Evolutionary conservation across 495 filamentous ascomycete species (phyloP).

Genomic region (Hypoxylon subgilvum): DNA sequence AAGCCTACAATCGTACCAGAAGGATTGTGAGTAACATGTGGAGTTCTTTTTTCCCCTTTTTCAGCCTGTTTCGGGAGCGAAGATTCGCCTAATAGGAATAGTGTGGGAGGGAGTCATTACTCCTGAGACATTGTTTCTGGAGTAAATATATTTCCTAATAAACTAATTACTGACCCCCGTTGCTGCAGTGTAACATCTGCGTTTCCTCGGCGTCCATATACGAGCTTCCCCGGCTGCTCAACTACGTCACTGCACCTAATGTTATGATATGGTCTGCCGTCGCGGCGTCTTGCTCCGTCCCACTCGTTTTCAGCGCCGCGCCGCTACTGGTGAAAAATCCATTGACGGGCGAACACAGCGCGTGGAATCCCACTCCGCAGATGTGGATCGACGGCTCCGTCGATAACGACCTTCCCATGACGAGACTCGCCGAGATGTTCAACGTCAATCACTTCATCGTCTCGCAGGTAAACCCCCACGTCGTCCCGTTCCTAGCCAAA

Average conservation of each 20-base stretch:
- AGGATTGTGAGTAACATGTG: too few relatives aligned
- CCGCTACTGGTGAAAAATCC: constrained; percentile 85
- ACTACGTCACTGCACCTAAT: constrained; percentile 91
- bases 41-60: too few relatives aligned
- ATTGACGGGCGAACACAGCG: constrained; percentile 73
- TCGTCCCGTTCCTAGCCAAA: constrained; percentile 82
- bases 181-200: constrained; percentile 89
- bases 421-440: constrained; percentile 89
- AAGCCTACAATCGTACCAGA: constrained; percentile 90
- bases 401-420: constrained; percentile 94
- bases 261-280: constrained; percentile 97
- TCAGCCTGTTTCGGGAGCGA: too few relatives aligned
- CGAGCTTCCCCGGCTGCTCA: constrained; percentile 83
- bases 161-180: too few relatives aligned
- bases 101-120: too few relatives aligned
- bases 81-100: too few relatives aligned
- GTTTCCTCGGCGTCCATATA: constrained; percentile 87
- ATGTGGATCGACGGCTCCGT: constrained; percentile 93
- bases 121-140: too few relatives aligned
- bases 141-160: too few relatives aligned
- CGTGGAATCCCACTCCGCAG: constrained; percentile 83
- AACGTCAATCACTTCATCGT: constrained; percentile 99
- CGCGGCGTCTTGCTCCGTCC: constrained; percentile 91
- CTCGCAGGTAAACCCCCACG: constrained; percentile 93
- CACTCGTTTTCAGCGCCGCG: constrained; percentile 79